Evolutionary conservation across 2,329 filamentous ascomycete genomes (phyloP).

Genomic region (Colletotrichum ledebouriae): DNA sequence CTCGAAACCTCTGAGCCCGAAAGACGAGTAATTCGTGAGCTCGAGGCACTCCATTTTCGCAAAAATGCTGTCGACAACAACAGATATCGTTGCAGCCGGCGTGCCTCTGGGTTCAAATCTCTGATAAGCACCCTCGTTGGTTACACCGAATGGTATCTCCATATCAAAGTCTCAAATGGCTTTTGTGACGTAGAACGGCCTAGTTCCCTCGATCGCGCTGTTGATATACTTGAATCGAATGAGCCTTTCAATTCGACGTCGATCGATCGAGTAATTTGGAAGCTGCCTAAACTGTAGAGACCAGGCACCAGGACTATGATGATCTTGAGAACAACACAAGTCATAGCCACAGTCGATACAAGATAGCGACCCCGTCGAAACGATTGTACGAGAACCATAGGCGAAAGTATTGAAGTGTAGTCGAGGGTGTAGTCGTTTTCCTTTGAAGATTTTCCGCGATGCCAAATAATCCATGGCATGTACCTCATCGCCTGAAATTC

Average conservation of each 20-base stretch:
- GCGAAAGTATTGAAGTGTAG: neutral
- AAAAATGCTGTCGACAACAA: no score
- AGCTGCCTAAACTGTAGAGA: neutral
- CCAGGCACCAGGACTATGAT: conserved; percentile 1
- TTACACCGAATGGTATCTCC: neutral
- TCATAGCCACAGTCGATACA: neutral
- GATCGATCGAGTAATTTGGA: neutral
- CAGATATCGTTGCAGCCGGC: no score
- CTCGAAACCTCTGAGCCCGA: neutral
- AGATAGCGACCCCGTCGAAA: neutral
- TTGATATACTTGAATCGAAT: no score
- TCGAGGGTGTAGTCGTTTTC: neutral
- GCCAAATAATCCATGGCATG: conserved; percentile 1
- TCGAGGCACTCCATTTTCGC: no score
- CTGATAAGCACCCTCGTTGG: no score
- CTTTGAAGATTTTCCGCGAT: neutral
- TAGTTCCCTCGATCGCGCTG: neutral
- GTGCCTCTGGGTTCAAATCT: no score
- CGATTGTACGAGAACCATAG: neutral
- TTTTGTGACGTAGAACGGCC: neutral
- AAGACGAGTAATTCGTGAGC: neutral
- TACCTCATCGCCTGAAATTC: neutral
- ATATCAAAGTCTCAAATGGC: neutral
- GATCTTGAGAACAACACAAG: conserved; percentile 1
- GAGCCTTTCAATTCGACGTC: neutral